These are phyloP conservation scores for Glarea lozoyensis DNA, from an alignment of 495 filamentous ascomycete species.

Conservation along the genomic window DNA sequence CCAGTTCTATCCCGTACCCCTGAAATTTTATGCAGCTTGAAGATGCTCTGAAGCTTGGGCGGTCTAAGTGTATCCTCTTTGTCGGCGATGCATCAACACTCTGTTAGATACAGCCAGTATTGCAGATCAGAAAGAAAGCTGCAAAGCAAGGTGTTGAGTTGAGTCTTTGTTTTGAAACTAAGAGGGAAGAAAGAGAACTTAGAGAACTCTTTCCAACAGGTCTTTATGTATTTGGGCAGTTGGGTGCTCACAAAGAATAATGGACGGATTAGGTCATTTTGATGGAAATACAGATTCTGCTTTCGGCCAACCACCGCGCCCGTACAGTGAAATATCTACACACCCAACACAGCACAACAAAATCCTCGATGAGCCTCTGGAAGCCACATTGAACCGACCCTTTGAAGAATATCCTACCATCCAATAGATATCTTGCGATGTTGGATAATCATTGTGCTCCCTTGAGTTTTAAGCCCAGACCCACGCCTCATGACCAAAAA, in stretches of 20 bases:
- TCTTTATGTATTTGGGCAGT: conserved; percentile 19
- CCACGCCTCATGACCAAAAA: too few species aligned
- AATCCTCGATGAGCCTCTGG: neutral
- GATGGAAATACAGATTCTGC: conserved; percentile 12
- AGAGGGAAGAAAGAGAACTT: conserved; percentile 18
- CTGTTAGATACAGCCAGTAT: conserved; percentile 7
- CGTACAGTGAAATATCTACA: neutral
- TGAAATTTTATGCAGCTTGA: conserved; percentile 6
- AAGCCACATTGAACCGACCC: neutral
- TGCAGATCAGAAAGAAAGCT: neutral
- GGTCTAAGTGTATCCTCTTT: conserved; percentile 15
- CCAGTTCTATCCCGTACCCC: conserved; percentile 16
- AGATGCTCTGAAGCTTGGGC: conserved; percentile 14
- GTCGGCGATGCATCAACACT: conserved; percentile 10
- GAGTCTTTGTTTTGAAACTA: conserved; percentile 18
- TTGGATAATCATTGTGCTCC: too few species aligned
- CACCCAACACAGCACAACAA: neutral
- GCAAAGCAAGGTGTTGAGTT: conserved; percentile 3
- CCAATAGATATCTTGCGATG: too few species aligned
- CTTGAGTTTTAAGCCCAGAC: too few species aligned
- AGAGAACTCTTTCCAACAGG: neutral
- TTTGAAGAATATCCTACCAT: too few species aligned
- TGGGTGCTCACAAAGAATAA: conserved; percentile 2
- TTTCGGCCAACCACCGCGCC: conserved; percentile 18
- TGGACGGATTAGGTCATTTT: conserved; percentile 15